Percentiles rank a stretch among this genome's conserved stretches.
Evolutionary conservation across 148 eudicot species (phyloP).

Genomic region (Dianthus caryophyllus): DNA sequence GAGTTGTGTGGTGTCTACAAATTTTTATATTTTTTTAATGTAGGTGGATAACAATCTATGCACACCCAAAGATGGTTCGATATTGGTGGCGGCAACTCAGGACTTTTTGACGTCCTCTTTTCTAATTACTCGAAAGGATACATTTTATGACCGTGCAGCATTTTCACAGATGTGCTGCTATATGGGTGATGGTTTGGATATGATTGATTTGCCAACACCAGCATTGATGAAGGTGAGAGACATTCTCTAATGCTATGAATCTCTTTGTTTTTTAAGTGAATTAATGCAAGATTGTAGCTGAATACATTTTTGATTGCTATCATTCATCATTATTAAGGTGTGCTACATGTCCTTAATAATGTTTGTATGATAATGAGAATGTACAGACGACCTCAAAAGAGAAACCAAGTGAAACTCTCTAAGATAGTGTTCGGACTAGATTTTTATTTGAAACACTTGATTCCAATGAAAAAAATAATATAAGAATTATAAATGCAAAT

Average conservation of each 20-base stretch:
- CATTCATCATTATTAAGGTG: too few species aligned
- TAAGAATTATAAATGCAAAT: too few species aligned
- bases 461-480: too few species aligned
- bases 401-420: too few species aligned
- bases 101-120: conserved; percentile 87
- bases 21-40: conserved; percentile 1
- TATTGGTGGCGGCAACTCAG: conserved; percentile 94
- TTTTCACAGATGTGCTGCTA: conserved; percentile 80
- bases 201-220: conserved; percentile 76
- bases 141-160: conserved; percentile 80
- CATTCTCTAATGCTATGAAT: background rate
- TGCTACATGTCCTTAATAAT: too few species aligned
- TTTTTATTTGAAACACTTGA: too few species aligned
- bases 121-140: conserved; percentile 88
- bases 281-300: background rate
- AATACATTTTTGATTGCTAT: background rate
- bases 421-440: too few species aligned
- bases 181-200: conserved; percentile 88
- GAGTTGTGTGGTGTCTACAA: background rate
- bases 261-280: background rate
- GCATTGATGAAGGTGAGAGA: conserved; percentile 59
- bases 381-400: too few species aligned
- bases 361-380: too few species aligned
- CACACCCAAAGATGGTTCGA: conserved; percentile 88
- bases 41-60: conserved; percentile 95